Conservation (phyloP, 495 filamentous ascomycete species). For the Talaromyces trachyspermus region DNA sequence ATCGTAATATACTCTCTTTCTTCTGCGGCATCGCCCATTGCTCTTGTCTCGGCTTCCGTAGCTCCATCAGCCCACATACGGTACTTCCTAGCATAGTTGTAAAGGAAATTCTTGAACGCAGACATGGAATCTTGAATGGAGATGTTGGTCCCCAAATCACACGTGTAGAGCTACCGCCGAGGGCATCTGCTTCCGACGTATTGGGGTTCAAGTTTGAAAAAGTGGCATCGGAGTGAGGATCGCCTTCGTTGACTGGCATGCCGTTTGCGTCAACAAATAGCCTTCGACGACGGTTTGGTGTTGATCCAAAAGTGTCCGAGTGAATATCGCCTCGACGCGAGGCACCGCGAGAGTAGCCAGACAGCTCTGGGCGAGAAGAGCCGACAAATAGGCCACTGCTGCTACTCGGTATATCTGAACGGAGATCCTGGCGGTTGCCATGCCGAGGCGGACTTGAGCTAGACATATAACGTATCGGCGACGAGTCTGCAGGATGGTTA, state of each 20-base stretch:
- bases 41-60: slow-evolving; percentile 63
- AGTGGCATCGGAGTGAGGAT: slow-evolving; percentile 65
- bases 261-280: slow-evolving; percentile 80
- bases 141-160: slow-evolving; percentile 98
- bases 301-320: slow-evolving; percentile 64
- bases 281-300: slow-evolving; percentile 55
- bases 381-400: slow-evolving; percentile 83
- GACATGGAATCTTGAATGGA: slow-evolving; percentile 83
- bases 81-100: slow-evolving; percentile 86
- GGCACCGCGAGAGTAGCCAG: slow-evolving; percentile 32
- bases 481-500: slow-evolving; percentile 58
- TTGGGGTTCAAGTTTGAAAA: slow-evolving; percentile 82
- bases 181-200: slow-evolving; percentile 84
- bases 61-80: slow-evolving; percentile 83
- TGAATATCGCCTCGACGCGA: slow-evolving; percentile 77
- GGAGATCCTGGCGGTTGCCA: slow-evolving; percentile 43
- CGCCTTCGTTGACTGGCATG: slow-evolving; percentile 52
- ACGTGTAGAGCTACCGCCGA: slow-evolving; percentile 70
- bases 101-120: slow-evolving; percentile 82
- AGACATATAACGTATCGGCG: slow-evolving; percentile 79
- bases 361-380: slow-evolving; percentile 46
- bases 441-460: slow-evolving; percentile 73
- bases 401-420: slow-evolving; percentile 61
- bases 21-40: slow-evolving; percentile 49
- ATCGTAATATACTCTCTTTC: slow-evolving; percentile 76